Percentiles rank a stretch among this genome's conserved stretches.
These are phyloP conservation scores for Gossypium aridum DNA, from an alignment of 441 rosid genomes.

Conservation along the genomic window DNA sequence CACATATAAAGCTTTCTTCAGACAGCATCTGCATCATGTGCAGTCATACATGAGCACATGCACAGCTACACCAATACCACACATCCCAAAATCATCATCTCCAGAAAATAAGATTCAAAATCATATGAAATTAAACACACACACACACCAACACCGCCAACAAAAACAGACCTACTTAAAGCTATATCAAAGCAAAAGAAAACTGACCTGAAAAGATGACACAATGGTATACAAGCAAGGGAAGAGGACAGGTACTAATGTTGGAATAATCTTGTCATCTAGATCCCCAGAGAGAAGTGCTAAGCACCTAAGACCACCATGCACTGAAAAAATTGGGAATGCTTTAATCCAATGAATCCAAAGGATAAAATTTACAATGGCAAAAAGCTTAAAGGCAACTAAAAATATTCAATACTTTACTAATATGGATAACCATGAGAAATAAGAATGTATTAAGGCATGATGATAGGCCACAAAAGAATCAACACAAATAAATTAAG, in stretches of 20 bases:
- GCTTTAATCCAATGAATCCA: slow-evolving; percentile 9
- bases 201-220: slow-evolving; percentile 72
- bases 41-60: neutral
- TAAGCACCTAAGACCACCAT: slow-evolving; percentile 87
- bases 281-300: slow-evolving; percentile 82
- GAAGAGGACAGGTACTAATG: slow-evolving; percentile 69
- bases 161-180: neutral
- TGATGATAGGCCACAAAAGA: neutral
- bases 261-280: slow-evolving; percentile 75
- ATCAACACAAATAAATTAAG: neutral
- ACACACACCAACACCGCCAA: neutral
- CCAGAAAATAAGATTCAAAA: slow-evolving; percentile 5
- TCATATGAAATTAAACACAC: neutral
- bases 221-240: slow-evolving; percentile 78
- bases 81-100: slow-evolving; percentile 5
- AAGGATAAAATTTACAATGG: neutral
- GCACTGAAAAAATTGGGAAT: slow-evolving; percentile 40
- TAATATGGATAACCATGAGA: neutral
- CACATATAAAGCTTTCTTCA: neutral
- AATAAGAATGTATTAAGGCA: neutral
- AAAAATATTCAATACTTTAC: neutral
- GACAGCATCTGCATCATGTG: neutral
- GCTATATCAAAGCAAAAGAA: slow-evolving; percentile 6
- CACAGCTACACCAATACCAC: neutral
- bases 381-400: neutral